Evolutionary conservation across 2,329 filamentous ascomycete species (phyloP).

Genomic region (Myriosclerotinia duriaeana): DNA sequence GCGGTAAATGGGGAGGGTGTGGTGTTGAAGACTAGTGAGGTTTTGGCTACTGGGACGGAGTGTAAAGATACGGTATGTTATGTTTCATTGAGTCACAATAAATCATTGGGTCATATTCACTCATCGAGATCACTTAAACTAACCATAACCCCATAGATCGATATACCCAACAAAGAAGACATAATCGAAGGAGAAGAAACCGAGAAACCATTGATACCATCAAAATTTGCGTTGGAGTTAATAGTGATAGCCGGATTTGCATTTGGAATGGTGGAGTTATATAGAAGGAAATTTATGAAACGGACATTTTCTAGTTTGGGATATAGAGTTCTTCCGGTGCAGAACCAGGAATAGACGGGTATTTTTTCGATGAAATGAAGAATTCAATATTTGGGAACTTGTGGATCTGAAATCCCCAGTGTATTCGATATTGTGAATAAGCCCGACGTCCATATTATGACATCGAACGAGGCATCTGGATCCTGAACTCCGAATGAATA

Average conservation of each 20-base stretch:
- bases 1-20: background rate
- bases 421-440: background rate
- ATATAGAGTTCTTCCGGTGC: background rate
- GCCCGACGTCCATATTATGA: too few relatives aligned
- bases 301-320: background rate
- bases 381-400: background rate
- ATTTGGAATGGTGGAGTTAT: conserved; percentile 6
- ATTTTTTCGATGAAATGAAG: background rate
- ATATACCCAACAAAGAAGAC: background rate
- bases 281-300: background rate
- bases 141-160: background rate
- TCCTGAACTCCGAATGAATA: too few relatives aligned
- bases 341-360: background rate
- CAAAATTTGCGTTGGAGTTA: background rate
- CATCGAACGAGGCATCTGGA: too few relatives aligned
- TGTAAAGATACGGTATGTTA: conserved; percentile 7
- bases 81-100: background rate
- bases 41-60: background rate
- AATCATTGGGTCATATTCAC: background rate
- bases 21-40: background rate
- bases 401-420: background rate
- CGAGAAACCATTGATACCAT: background rate
- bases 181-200: background rate
- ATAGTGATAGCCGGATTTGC: background rate
- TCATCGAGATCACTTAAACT: background rate